A percentile compares a stretch with the other conserved stretches of the same genome.
Conservation (phyloP, 371 early-diverging fungal species). For the Haplosporangium sp. region DNA sequence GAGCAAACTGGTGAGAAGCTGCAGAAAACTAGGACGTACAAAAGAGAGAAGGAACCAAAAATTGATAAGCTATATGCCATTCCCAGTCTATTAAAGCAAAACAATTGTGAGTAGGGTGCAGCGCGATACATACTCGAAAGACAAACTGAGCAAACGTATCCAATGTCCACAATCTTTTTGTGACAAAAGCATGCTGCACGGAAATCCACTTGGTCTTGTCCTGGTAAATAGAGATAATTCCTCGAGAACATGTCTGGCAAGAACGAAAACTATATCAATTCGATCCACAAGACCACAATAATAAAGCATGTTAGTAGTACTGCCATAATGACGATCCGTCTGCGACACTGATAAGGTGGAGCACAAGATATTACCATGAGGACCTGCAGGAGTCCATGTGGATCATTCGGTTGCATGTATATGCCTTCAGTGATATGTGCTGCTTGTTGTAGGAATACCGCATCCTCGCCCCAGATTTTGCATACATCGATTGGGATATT, state of each 20-base stretch:
- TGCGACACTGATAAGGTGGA: no score
- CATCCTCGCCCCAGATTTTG: constrained; percentile 79
- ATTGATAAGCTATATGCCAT: neutral
- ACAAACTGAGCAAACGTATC: constrained; percentile 96
- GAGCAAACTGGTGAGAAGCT: constrained; percentile 78
- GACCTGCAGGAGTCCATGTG: constrained; percentile 79
- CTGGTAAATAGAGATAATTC: constrained; percentile 76
- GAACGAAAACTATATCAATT: constrained; percentile 73
- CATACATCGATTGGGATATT: constrained; percentile 90
- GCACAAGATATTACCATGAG: constrained; percentile 79
- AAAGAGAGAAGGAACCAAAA: neutral
- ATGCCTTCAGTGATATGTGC: constrained; percentile 91
- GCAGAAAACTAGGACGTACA: constrained; percentile 71
- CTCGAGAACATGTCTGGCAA: constrained; percentile 85
- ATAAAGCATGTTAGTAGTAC: no score
- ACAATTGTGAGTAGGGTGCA: neutral
- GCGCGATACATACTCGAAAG: constrained; percentile 83
- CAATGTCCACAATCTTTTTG: constrained; percentile 89
- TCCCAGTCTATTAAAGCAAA: neutral
- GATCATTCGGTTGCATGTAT: constrained; percentile 74
- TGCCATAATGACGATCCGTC: no score
- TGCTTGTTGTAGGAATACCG: constrained; percentile 94
- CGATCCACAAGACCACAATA: no score
- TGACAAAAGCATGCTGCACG: constrained; percentile 98
- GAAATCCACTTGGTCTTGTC: constrained; percentile 89